These are phyloP conservation scores for Claviceps quebecensis DNA, from an alignment of 2,329 filamentous ascomycete species.

Conservation along the genomic window DNA sequence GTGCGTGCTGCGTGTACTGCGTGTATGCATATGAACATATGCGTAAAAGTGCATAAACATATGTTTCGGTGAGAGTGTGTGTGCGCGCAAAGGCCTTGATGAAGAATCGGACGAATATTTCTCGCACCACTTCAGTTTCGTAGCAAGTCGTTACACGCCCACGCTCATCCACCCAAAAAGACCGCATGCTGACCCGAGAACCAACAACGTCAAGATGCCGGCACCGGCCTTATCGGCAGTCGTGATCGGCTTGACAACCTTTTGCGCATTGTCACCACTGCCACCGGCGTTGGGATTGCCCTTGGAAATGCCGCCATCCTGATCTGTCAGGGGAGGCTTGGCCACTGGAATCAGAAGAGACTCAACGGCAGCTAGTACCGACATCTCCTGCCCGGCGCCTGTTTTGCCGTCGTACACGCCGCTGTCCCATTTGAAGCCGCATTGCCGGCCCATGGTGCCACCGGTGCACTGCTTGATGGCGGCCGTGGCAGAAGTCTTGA, in stretches of 20 bases:
- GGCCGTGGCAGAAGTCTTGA: slow-evolving; percentile 37
- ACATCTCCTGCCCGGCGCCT: slow-evolving; percentile 47
- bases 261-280: slow-evolving; percentile 21
- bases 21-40: too few relatives aligned
- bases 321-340: slow-evolving; percentile 28
- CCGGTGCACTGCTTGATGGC: slow-evolving; percentile 42
- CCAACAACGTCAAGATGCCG: slow-evolving; percentile 31
- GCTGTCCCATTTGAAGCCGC: slow-evolving; percentile 40
- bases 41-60: too few relatives aligned
- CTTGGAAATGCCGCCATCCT: slow-evolving; percentile 36
- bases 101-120: too few relatives aligned
- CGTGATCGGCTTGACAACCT: slow-evolving; percentile 22
- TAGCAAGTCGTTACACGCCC: slow-evolving; percentile 13
- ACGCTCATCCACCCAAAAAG: slow-evolving; percentile 36
- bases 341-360: slow-evolving; percentile 32
- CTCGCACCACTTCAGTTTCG: too few relatives aligned
- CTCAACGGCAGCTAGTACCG: slow-evolving; percentile 40
- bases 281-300: slow-evolving; percentile 30
- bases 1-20: too few relatives aligned
- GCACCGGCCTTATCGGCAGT: slow-evolving; percentile 33
- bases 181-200: slow-evolving; percentile 25
- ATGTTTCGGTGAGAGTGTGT: too few relatives aligned
- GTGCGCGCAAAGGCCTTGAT: too few relatives aligned
- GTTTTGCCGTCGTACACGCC: slow-evolving; percentile 38
- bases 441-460: slow-evolving; percentile 32